phyloP scores from a whole-genome alignment of 345 rosid species.

The Angophora floribunda region DNA sequence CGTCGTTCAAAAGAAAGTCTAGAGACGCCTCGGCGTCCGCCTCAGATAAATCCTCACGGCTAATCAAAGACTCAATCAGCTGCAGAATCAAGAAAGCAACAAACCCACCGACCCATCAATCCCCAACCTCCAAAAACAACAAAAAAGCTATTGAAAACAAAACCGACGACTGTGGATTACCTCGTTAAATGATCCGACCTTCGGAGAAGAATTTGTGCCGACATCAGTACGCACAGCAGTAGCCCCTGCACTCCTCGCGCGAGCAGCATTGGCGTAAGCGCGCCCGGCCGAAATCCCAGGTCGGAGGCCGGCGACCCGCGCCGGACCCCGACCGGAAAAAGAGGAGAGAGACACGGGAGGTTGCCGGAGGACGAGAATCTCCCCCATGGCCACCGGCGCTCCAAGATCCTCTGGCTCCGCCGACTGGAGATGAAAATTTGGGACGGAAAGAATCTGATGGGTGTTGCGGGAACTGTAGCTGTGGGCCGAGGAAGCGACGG shows the following conservation, averaged over 20 bases:
- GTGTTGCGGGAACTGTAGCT: neutral
- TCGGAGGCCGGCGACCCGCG: neutral
- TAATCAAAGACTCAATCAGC: constrained; percentile 62
- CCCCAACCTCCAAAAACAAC: neutral
- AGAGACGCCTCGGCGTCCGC: constrained; percentile 69
- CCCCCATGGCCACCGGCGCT: neutral
- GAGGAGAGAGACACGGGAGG: neutral
- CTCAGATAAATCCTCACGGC: constrained; percentile 62
- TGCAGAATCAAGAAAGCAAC: neutral
- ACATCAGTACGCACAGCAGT: neutral
- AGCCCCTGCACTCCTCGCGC: neutral
- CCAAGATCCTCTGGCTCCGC: neutral
- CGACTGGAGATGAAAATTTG: neutral
- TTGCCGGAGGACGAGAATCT: neutral
- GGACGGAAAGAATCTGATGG: neutral
- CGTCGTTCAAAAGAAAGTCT: constrained; percentile 47
- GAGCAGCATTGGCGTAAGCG: neutral
- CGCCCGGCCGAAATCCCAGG: neutral
- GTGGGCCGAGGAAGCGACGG: neutral
- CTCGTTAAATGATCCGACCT: neutral
- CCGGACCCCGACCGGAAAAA: neutral
- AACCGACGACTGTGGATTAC: neutral
- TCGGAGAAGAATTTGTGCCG: neutral
- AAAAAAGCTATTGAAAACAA: neutral
- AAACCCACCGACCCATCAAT: neutral